phyloP scores from a whole-genome alignment of 2,329 filamentous ascomycete genomes.

The Lasiodiplodia sp. region DNA sequence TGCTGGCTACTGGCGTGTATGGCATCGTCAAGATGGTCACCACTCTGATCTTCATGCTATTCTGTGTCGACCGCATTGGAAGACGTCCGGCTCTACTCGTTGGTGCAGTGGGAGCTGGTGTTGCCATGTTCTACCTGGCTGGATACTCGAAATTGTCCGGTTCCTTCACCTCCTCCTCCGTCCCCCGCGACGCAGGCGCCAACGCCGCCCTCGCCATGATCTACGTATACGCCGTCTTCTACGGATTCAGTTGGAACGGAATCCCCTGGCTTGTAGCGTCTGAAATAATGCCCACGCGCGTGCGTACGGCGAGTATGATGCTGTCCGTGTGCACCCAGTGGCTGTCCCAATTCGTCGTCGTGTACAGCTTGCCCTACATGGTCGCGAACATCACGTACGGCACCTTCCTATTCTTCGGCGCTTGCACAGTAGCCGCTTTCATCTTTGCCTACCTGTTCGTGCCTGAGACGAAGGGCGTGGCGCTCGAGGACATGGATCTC shows the following conservation, averaged over 20 bases:
- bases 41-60: conserved; percentile 69
- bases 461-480: conserved; percentile 72
- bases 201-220: conserved; percentile 76
- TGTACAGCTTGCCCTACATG: conserved; percentile 72
- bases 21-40: conserved; percentile 73
- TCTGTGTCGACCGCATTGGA: conserved; percentile 74
- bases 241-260: conserved; percentile 66
- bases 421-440: conserved; percentile 70
- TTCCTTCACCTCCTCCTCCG: conserved; percentile 57
- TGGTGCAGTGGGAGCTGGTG: conserved; percentile 68
- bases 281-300: conserved; percentile 72
- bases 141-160: conserved; percentile 69
- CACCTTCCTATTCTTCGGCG: conserved; percentile 74
- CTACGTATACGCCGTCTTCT: conserved; percentile 74
- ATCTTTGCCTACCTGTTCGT: conserved; percentile 72
- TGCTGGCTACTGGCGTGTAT: conserved; percentile 78
- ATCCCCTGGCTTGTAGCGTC: conserved; percentile 76
- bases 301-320: conserved; percentile 73
- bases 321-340: conserved; percentile 74
- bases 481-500: conserved; percentile 71
- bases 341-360: conserved; percentile 78
- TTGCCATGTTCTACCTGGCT: conserved; percentile 74
- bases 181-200: conserved; percentile 66
- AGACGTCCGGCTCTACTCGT: conserved; percentile 68
- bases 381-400: conserved; percentile 64